Percentiles rank a stretch among this genome's conserved stretches.
Evolutionary conservation across 192 early-diverging fungal species (phyloP).

Genomic region (Coemansia sp.): DNA sequence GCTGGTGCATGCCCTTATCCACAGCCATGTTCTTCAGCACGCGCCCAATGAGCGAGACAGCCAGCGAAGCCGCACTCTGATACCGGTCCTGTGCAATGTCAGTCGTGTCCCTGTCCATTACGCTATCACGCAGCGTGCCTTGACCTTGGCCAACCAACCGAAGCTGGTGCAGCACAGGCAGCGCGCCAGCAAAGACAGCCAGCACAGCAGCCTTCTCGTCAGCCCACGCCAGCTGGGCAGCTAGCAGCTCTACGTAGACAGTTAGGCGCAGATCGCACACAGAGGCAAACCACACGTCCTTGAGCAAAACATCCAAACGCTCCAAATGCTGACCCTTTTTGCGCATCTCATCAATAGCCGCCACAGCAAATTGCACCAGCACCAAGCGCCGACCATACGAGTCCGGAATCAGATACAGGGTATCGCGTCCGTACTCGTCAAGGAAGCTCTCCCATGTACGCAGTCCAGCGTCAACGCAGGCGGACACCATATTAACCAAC

Average conservation of each 20-base stretch:
- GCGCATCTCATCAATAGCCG: conserved; percentile 13
- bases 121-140: conserved; percentile 5
- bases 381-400: conserved; percentile 35
- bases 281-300: conserved; percentile 51
- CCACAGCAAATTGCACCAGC: conserved; percentile 33
- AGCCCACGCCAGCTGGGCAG: conserved; percentile 35
- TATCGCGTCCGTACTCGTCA: conserved; percentile 53
- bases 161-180: conserved; percentile 17
- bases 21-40: conserved; percentile 24
- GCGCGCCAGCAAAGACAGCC: conserved; percentile 23
- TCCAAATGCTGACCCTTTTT: conserved; percentile 13
- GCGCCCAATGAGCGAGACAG: conserved; percentile 22
- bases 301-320: conserved; percentile 17
- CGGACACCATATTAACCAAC: conserved; percentile 34
- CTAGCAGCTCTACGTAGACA: conserved; percentile 29
- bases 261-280: conserved; percentile 35
- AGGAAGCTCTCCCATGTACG: conserved; percentile 57
- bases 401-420: conserved; percentile 37
- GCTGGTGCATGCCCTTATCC: neutral
- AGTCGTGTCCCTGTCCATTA: neutral
- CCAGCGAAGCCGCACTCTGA: conserved; percentile 18
- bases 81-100: neutral
- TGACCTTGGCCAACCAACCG: conserved; percentile 17
- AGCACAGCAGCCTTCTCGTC: conserved; percentile 12
- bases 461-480: conserved; percentile 40